phyloP scores from a whole-genome alignment of 2,329 filamentous ascomycete species.

The Fusarium fracticaudum region DNA sequence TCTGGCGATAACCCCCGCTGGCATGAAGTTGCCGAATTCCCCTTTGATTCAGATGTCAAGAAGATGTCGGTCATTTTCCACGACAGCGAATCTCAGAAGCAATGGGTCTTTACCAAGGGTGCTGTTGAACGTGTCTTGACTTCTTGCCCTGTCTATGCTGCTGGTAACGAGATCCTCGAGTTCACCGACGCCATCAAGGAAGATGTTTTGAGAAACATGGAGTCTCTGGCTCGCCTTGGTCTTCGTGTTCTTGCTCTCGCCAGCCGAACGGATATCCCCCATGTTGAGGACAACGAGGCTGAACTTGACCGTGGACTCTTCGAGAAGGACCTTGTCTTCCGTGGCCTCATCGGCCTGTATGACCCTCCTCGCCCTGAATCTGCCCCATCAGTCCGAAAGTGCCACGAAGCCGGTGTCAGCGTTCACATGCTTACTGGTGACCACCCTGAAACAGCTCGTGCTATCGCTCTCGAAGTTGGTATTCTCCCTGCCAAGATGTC shows the following conservation, averaged over 20 bases:
- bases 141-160: constrained; percentile 64
- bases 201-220: constrained; percentile 74
- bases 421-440: constrained; percentile 79
- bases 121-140: constrained; percentile 76
- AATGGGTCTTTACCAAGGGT: constrained; percentile 69
- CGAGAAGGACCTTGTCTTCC: constrained; percentile 70
- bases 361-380: constrained; percentile 77
- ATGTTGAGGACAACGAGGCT: constrained; percentile 48
- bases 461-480: constrained; percentile 71
- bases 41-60: constrained; percentile 79
- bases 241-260: constrained; percentile 76
- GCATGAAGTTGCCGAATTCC: constrained; percentile 72
- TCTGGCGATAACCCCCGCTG: constrained; percentile 61
- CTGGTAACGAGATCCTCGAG: constrained; percentile 54
- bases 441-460: constrained; percentile 70
- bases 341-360: constrained; percentile 77
- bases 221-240: constrained; percentile 71
- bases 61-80: constrained; percentile 79
- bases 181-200: constrained; percentile 64
- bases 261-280: constrained; percentile 55
- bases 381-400: constrained; percentile 64
- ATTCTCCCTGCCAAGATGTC: constrained; percentile 65
- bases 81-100: constrained; percentile 50
- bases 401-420: constrained; percentile 69
- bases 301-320: constrained; percentile 63